Percentiles rank a stretch among this genome's conserved stretches.
phyloP scores from a whole-genome alignment of 495 filamentous ascomycete species.

The Penicillium nucicola region DNA sequence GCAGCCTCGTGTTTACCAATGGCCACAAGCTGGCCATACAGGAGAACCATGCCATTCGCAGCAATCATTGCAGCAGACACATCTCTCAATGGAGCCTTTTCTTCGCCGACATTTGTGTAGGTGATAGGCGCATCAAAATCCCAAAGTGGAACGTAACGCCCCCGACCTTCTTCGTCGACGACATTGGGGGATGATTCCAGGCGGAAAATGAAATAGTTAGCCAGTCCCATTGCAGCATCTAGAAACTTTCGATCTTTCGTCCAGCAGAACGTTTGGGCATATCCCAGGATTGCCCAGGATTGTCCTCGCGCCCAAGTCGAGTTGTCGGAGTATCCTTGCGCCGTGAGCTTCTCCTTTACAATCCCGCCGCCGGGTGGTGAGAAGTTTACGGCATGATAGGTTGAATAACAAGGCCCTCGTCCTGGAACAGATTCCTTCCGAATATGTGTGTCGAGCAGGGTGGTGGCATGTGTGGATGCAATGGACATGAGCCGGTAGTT shows the following conservation, averaged over 20 bases:
- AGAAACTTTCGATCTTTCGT: conserved; percentile 38
- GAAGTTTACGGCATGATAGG: conserved; percentile 42
- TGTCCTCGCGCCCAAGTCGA: conserved; percentile 47
- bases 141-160: conserved; percentile 19
- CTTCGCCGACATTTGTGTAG: conserved; percentile 4
- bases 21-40: conserved; percentile 22
- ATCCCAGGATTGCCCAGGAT: conserved; percentile 47
- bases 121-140: conserved; percentile 41
- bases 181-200: conserved; percentile 16
- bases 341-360: conserved; percentile 31
- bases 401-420: conserved; percentile 10
- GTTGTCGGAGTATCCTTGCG: conserved; percentile 37
- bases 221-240: conserved; percentile 22
- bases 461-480: conserved; percentile 35
- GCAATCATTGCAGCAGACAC: conserved; percentile 38
- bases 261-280: conserved; percentile 41
- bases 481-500: conserved; percentile 25
- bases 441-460: conserved; percentile 24
- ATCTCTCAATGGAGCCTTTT: conserved; percentile 22
- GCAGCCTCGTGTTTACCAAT: neutral
- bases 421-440: conserved; percentile 20
- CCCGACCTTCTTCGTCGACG: conserved; percentile 5
- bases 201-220: conserved; percentile 35
- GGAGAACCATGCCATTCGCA: conserved; percentile 37
- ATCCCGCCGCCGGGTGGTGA: conserved; percentile 23